Base-by-base conservation (phyloP, 768 basidiomycete genomes). In the Cantharellus cinnabarinus region DNA sequence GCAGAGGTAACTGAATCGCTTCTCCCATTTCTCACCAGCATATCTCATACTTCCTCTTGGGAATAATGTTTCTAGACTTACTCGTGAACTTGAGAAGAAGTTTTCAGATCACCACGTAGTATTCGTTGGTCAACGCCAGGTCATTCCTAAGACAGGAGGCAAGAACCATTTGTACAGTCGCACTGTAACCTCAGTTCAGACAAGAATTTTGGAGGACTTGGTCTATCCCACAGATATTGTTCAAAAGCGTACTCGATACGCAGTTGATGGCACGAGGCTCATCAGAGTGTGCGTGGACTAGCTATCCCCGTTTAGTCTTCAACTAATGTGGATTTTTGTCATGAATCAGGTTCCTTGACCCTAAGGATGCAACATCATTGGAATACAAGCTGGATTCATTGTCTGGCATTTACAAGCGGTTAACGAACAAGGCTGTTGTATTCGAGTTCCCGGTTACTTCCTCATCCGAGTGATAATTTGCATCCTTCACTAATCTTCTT, bases 361-460 rank as follows among this genome's bases (percentile, higher is more conserved):
- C 89, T 64, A 98, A 98, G 73, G 95, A 99, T 70, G 81, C 90
- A 59, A 98, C 91, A 71, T 87, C 89, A 68, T 79, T 98, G 70
- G 95, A 98, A 78, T 97, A 99, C 85, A 99, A 99, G 80, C 80
- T 98, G 66, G 95, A 99, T 76, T 94, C 93, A 63, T 99, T 98
- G 78, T 86, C 93, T 55, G 91, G 89, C 48, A 89, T 98, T 63
- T 97, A 95, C 79, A 86, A 85, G 68, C 80, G 85, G 63, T 75
- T 95, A 70, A 94, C 91, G 64, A 93, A 93, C 70, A 97, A 95
- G 78, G 93, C 97, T 63, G 93, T 95, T 60, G 82, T 85, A 58
- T 90, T 90, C 69, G 88, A 90, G 76, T 90, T 90, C 76, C 88
- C 88, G 50, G 80, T 81, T 63, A 50, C 44, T 48, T 10, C 44